phyloP scores from a whole-genome alignment of 2,329 filamentous ascomycete species.

The Beauveria sp. region DNA sequence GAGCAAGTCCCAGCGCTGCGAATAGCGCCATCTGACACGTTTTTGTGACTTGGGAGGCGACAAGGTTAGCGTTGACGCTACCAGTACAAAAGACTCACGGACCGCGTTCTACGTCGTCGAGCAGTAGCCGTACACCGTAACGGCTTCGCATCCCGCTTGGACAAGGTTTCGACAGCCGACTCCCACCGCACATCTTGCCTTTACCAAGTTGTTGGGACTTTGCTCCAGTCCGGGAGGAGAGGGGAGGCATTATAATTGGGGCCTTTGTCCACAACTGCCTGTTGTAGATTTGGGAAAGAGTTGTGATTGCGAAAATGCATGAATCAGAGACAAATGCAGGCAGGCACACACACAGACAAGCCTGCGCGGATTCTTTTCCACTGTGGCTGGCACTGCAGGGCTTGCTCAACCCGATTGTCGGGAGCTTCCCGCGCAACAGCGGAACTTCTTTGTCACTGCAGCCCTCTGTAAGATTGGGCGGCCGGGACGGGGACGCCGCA shows the following conservation, averaged over 20 bases:
- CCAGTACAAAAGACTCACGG: not conserved
- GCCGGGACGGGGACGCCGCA: too few species aligned
- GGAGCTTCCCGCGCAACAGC: not conserved
- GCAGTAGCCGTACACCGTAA: not conserved
- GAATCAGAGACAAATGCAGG: not conserved
- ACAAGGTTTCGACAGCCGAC: not conserved
- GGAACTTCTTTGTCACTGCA: too few species aligned
- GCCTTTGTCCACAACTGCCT: too few species aligned
- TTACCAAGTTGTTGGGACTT: too few species aligned
- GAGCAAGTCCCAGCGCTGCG: not conserved
- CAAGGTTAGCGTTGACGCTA: conserved; percentile 1
- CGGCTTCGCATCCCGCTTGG: not conserved
- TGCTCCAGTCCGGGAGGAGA: too few species aligned
- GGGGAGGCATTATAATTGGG: too few species aligned
- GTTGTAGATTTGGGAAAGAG: too few species aligned
- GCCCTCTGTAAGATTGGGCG: too few species aligned
- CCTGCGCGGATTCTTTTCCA: too few species aligned
- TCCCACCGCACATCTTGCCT: not conserved
- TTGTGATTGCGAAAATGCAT: not conserved
- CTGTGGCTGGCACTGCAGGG: too few species aligned
- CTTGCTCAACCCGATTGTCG: not conserved
- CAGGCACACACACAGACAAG: not conserved
- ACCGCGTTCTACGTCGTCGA: not conserved
- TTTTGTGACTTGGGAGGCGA: not conserved
- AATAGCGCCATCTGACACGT: conserved; percentile 11